Evolutionary conservation across 192 early-diverging fungal genomes (phyloP).

Genomic region (Oehlia diaphana): DNA sequence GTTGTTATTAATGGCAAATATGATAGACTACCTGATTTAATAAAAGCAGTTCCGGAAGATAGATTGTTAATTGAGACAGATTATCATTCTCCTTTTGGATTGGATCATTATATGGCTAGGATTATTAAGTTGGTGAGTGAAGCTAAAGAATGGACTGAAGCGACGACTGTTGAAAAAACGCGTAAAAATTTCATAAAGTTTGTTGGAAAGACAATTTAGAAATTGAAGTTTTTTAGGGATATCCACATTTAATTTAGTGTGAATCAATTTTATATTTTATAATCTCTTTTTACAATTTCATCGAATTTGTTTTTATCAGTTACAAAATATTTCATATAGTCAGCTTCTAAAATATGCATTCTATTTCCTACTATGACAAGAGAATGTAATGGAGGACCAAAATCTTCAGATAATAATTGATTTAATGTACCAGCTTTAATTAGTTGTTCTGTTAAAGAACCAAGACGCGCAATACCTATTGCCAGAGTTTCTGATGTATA

Average conservation of each 20-base stretch:
- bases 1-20: slow-evolving; percentile 70
- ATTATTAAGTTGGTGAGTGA: slow-evolving; percentile 56
- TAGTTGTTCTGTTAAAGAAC: slow-evolving; percentile 72
- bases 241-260: no score
- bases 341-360: slow-evolving; percentile 93
- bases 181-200: slow-evolving; percentile 49
- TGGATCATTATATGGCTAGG: slow-evolving; percentile 58
- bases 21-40: slow-evolving; percentile 58
- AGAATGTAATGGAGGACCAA: slow-evolving; percentile 94
- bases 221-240: background rate
- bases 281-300: slow-evolving; percentile 65
- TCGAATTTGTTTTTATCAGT: slow-evolving; percentile 65
- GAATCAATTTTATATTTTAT: slow-evolving; percentile 28
- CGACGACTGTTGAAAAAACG: slow-evolving; percentile 49
- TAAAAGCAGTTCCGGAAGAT: slow-evolving; percentile 72
- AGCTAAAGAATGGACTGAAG: slow-evolving; percentile 59
- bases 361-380: slow-evolving; percentile 83
- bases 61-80: slow-evolving; percentile 85
- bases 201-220: slow-evolving; percentile 23
- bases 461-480: slow-evolving; percentile 90
- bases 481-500: slow-evolving; percentile 80
- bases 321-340: slow-evolving; percentile 79
- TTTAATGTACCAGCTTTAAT: slow-evolving; percentile 85
- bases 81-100: slow-evolving; percentile 51
- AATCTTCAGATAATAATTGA: slow-evolving; percentile 83